These are phyloP conservation scores for Paramarasmius palmivorus DNA, from an alignment of 1,284 basidiomycete genomes.

Conservation along the genomic window DNA sequence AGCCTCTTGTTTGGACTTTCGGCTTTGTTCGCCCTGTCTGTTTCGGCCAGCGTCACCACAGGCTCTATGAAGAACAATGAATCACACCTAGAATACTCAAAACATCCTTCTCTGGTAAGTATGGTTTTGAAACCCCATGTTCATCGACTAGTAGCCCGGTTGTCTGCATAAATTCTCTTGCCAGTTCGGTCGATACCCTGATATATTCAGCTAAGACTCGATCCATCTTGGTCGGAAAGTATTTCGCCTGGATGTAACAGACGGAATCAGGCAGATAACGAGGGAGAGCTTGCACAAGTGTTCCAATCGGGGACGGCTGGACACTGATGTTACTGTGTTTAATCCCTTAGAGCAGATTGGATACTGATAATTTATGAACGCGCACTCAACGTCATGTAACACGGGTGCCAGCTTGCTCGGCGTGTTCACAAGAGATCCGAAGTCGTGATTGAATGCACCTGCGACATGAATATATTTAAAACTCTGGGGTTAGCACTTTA, in stretches of 20 bases:
- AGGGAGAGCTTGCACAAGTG: background rate
- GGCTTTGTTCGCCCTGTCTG: constrained; percentile 21
- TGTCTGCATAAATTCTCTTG: background rate
- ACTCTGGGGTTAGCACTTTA: background rate
- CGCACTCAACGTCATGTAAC: background rate
- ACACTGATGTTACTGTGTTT: background rate
- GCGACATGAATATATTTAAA: background rate
- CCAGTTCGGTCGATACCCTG: background rate
- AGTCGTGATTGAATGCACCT: constrained; percentile 6
- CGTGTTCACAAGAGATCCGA: constrained; percentile 1
- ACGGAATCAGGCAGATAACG: background rate
- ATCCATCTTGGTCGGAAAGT: background rate
- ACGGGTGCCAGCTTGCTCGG: background rate
- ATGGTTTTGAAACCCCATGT: too few species aligned
- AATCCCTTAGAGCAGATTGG: too few species aligned
- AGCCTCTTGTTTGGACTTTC: constrained; percentile 19
- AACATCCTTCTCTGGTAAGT: constrained; percentile 19
- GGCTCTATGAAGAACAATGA: background rate
- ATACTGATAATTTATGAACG: background rate
- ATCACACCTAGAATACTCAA: constrained; percentile 25
- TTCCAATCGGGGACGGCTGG: background rate
- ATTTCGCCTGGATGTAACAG: background rate
- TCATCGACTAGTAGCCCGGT: background rate
- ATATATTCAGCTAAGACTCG: background rate
- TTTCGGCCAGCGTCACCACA: background rate